These are phyloP conservation scores for Lippia alba DNA, from an alignment of 305 asterid species.

Conservation along the genomic window DNA sequence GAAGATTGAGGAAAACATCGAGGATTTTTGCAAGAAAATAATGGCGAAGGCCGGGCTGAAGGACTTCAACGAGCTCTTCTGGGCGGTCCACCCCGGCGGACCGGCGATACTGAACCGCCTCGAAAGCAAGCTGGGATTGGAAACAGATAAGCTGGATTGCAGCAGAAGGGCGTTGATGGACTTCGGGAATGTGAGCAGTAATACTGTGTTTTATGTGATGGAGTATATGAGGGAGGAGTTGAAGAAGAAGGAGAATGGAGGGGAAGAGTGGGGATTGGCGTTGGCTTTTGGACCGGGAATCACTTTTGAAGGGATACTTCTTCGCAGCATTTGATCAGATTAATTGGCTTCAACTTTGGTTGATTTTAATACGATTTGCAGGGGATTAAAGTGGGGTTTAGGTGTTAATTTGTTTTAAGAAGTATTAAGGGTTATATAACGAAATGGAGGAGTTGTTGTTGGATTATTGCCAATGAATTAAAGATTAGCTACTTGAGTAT, in stretches of 20 bases:
- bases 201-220: constrained; percentile 82
- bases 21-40: constrained; percentile 68
- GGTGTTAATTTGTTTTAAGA: neutral
- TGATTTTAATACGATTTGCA: neutral
- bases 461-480: too few relatives aligned
- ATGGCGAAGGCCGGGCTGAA: constrained; percentile 47
- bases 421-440: too few relatives aligned
- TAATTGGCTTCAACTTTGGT: neutral
- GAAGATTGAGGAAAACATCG: constrained; percentile 84
- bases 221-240: constrained; percentile 82
- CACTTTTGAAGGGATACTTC: constrained; percentile 91
- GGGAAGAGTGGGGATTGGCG: constrained; percentile 89
- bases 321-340: constrained; percentile 59
- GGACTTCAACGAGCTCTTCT: constrained; percentile 67
- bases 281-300: constrained; percentile 94
- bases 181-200: constrained; percentile 91
- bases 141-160: constrained; percentile 59
- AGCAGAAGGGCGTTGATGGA: constrained; percentile 91
- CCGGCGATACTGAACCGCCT: constrained; percentile 86
- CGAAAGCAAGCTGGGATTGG: constrained; percentile 59
- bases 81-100: constrained; percentile 99
- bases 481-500: too few relatives aligned
- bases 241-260: constrained; percentile 44
- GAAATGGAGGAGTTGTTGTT: too few relatives aligned
- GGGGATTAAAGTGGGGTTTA: too few relatives aligned